Percentiles rank a stretch among this genome's conserved stretches.
These are phyloP conservation scores for Pleoardoris graminearum DNA, from an alignment of 2,329 filamentous ascomycete species.

Conservation along the genomic window DNA sequence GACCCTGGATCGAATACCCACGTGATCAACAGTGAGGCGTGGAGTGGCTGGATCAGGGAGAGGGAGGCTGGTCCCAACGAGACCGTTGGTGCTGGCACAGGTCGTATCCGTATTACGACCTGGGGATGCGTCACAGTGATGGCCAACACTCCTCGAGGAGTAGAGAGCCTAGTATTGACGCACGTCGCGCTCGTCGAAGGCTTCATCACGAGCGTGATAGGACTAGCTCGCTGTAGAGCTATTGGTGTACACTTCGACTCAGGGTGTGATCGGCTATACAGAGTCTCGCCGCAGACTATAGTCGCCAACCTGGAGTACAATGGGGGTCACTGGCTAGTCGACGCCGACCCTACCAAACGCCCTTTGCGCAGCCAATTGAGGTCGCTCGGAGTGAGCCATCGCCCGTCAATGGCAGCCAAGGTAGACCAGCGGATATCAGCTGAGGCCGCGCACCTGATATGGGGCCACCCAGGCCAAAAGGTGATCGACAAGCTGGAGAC, in stretches of 20 bases:
- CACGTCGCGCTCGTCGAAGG: not conserved
- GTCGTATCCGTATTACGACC: not conserved
- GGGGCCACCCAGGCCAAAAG: not conserved
- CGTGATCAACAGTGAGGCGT: not conserved
- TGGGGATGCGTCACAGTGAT: not conserved
- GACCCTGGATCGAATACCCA: not conserved
- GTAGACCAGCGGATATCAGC: too few species aligned
- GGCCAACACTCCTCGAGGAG: not conserved
- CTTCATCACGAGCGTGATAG: slow-evolving; percentile 1
- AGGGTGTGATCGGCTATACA: slow-evolving; percentile 2
- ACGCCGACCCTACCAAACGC: not conserved
- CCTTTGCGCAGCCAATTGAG: not conserved
- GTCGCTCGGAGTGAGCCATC: too few species aligned
- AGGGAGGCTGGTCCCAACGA: not conserved
- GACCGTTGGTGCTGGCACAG: not conserved
- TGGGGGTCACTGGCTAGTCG: not conserved
- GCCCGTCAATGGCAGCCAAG: too few species aligned
- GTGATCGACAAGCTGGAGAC: not conserved
- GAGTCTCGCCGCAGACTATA: too few species aligned
- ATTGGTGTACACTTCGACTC: slow-evolving; percentile 6
- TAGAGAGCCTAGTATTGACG: not conserved
- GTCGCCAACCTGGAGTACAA: not conserved
- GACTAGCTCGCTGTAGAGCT: not conserved
- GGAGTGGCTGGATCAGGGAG: not conserved
- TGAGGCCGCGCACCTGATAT: not conserved